Percentiles rank a stretch among this genome's conserved stretches.
Conservation (phyloP, 495 filamentous ascomycete genomes). For the Cladorrhinum samala region DNA sequence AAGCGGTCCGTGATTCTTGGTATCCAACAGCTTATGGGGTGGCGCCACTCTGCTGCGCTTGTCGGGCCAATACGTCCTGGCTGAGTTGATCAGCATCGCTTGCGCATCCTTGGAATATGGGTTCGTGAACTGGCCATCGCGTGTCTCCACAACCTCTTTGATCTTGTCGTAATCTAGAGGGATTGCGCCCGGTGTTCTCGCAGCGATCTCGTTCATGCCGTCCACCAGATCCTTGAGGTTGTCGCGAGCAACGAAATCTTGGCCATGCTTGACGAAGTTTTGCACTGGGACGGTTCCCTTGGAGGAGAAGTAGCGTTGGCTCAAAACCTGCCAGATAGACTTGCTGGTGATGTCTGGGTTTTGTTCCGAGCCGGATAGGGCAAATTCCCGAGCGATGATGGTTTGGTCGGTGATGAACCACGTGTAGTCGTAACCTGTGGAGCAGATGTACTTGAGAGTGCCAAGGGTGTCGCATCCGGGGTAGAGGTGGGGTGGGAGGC, state of each 20-base stretch:
- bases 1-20: conserved; percentile 38
- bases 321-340: conserved; percentile 41
- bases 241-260: conserved; percentile 43
- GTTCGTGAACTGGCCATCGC: conserved; percentile 44
- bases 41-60: conserved; percentile 33
- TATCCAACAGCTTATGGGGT: conserved; percentile 42
- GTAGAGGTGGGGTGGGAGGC: conserved; percentile 42
- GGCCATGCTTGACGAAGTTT: conserved; percentile 44
- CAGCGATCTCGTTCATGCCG: conserved; percentile 45
- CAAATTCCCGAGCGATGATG: conserved; percentile 48
- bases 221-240: conserved; percentile 40
- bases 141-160: conserved; percentile 35
- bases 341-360: conserved; percentile 49
- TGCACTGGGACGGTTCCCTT: conserved; percentile 44
- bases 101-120: conserved; percentile 48
- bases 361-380: conserved; percentile 49
- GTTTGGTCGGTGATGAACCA: conserved; percentile 49
- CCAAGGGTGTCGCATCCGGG: conserved; percentile 46
- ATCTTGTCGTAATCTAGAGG: conserved; percentile 35
- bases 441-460: conserved; percentile 47
- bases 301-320: conserved; percentile 38
- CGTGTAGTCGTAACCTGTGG: conserved; percentile 48
- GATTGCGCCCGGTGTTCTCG: conserved; percentile 20
- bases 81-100: conserved; percentile 46
- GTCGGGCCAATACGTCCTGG: conserved; percentile 45